These are phyloP conservation scores for Solanum peruvianum DNA, from an alignment of 257 asterid species.

Conservation along the genomic window DNA sequence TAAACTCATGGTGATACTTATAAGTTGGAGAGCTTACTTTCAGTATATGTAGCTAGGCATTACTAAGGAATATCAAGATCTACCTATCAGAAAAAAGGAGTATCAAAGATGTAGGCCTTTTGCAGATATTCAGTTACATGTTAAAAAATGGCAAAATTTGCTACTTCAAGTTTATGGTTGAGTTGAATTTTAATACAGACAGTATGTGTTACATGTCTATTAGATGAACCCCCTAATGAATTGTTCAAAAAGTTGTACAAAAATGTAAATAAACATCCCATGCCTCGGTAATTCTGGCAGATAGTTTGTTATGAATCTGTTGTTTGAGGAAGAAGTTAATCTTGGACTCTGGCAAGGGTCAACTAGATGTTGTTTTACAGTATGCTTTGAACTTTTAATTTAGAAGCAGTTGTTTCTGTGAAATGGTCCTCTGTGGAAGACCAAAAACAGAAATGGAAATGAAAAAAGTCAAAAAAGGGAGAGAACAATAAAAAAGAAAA, in stretches of 20 bases:
- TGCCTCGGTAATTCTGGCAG: not conserved
- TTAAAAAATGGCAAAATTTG: not conserved
- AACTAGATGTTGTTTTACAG: not conserved
- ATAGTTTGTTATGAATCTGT: not conserved
- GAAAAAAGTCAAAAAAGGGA: not conserved
- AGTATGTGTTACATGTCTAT: not conserved
- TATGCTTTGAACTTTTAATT: not conserved
- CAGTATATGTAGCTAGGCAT: not conserved
- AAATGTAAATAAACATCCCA: not conserved
- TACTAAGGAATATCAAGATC: not conserved
- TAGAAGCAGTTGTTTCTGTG: not conserved
- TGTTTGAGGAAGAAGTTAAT: not conserved
- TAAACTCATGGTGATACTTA: not conserved
- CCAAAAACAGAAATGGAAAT: not conserved
- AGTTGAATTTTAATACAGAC: not conserved
- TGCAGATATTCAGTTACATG: not conserved
- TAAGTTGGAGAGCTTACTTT: not conserved
- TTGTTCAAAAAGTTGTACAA: not conserved
- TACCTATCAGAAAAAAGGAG: not conserved
- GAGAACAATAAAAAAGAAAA: not conserved
- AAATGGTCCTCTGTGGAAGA: not conserved
- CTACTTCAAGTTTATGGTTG: not conserved
- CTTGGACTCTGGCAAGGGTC: not conserved
- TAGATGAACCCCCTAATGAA: not conserved
- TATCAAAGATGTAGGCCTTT: not conserved